Evolutionary conservation across 176 grass and related monocot species (phyloP).

Genomic region (Raddia guianensis): DNA sequence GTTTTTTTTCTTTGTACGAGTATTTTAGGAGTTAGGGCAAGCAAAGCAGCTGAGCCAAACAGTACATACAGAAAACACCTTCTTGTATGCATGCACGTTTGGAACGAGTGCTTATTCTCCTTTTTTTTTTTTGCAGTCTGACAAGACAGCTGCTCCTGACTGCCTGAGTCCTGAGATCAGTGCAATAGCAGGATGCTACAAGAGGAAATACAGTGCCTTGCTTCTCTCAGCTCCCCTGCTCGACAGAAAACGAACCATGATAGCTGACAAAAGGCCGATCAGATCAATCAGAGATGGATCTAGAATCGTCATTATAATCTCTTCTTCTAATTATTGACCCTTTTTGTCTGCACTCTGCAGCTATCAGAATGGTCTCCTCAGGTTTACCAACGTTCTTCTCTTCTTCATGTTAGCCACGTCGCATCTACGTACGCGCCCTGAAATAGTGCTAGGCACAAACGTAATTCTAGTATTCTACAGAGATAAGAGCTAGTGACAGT

Average conservation of each 20-base stretch:
- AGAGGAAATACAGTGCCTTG: constrained; percentile 15
- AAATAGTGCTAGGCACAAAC: background rate
- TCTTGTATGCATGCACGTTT: background rate
- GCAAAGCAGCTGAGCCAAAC: background rate
- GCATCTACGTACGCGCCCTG: background rate
- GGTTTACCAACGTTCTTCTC: constrained; percentile 2
- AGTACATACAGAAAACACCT: background rate
- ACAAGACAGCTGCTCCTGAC: constrained; percentile 8
- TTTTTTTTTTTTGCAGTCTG: background rate
- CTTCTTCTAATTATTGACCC: constrained; percentile 14
- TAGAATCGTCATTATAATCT: background rate
- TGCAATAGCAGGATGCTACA: constrained; percentile 25
- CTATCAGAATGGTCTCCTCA: background rate
- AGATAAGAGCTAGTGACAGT: background rate
- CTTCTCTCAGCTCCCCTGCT: background rate
- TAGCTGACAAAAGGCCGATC: constrained; percentile 33
- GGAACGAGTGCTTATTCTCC: background rate
- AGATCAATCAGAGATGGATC: constrained; percentile 27
- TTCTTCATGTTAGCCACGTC: background rate
- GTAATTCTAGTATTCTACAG: background rate
- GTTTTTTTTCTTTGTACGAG: background rate
- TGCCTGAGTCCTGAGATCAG: background rate
- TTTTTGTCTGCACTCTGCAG: constrained; percentile 23
- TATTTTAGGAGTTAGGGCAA: background rate
- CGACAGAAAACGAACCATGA: constrained; percentile 8